These are phyloP conservation scores for Bonnemaisonia californica DNA, from an alignment of 31 red algal species.

Conservation along the genomic window DNA sequence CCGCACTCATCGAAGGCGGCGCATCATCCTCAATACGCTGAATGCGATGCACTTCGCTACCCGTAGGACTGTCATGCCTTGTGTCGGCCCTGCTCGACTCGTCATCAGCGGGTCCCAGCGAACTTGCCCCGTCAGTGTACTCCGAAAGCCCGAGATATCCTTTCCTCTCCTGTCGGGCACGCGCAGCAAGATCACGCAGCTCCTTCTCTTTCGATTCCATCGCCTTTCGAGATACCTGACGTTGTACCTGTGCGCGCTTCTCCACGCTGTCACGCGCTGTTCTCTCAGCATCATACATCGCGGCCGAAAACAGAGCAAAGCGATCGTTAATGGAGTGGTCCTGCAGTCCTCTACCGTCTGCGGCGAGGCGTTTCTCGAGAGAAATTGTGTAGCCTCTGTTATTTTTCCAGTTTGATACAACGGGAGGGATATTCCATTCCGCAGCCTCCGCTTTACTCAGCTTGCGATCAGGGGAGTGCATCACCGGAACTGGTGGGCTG, in stretches of 20 bases:
- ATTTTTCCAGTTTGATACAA: conserved; percentile 94
- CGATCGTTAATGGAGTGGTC: conserved; percentile 74
- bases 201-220: conserved; percentile 70
- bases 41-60: not conserved
- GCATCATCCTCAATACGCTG: not conserved
- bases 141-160: conserved; percentile 52
- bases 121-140: conserved; percentile 34
- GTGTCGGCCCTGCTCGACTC: not conserved
- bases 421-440: conserved; percentile 85
- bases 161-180: conserved; percentile 69
- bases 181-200: conserved; percentile 81
- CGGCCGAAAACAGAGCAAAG: conserved; percentile 78
- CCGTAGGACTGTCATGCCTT: not conserved
- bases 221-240: conserved; percentile 42
- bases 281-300: conserved; percentile 74
- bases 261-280: conserved; percentile 82
- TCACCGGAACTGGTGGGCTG: conserved; percentile 82
- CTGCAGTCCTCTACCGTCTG: conserved; percentile 60
- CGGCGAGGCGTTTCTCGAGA: conserved; percentile 87
- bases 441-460: conserved; percentile 67
- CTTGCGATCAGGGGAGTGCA: conserved; percentile 88
- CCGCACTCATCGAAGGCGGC: not conserved
- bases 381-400: conserved; percentile 87
- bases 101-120: conserved; percentile 9
- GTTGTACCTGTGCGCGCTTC: conserved; percentile 60